These are phyloP conservation scores for Pleurotus djamor DNA, from an alignment of 768 basidiomycete genomes.

Conservation along the genomic window DNA sequence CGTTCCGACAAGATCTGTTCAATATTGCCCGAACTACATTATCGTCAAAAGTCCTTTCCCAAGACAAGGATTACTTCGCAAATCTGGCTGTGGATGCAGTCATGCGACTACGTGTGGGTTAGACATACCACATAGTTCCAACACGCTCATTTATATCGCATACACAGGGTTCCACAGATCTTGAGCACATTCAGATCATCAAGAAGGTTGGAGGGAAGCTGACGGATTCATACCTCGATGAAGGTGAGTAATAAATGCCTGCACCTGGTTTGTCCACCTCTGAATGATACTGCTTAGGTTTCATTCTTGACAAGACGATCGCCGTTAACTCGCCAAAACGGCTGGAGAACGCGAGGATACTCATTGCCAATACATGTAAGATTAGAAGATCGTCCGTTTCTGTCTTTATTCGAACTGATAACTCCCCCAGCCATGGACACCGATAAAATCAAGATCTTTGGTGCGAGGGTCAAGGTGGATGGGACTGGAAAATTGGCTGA, in stretches of 20 bases:
- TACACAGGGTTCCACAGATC: constrained; percentile 84
- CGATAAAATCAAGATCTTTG: constrained; percentile 99
- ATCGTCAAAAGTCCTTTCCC: constrained; percentile 93
- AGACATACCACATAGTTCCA: background rate
- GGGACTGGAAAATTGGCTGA: constrained; percentile 96
- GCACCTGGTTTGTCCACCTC: background rate
- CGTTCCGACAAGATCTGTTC: constrained; percentile 88
- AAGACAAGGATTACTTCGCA: constrained; percentile 98
- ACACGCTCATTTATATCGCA: background rate
- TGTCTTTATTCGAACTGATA: background rate
- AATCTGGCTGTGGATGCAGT: constrained; percentile 98
- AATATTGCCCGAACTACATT: constrained; percentile 97
- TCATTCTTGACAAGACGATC: constrained; percentile 96
- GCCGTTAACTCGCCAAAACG: constrained; percentile 94
- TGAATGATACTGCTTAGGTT: constrained; percentile 48
- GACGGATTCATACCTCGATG: constrained; percentile 96
- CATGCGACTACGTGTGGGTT: constrained; percentile 74
- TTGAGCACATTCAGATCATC: constrained; percentile 99
- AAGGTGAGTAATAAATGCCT: constrained; percentile 49
- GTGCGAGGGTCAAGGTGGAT: constrained; percentile 94
- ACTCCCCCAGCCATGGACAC: constrained; percentile 90
- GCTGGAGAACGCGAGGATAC: constrained; percentile 91
- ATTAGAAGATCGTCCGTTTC: constrained; percentile 5
- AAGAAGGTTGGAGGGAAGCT: constrained; percentile 99
- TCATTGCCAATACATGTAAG: constrained; percentile 98